These are phyloP conservation scores for Ceratocystis smalleyi DNA, from an alignment of 2,329 filamentous ascomycete genomes.

Conservation along the genomic window DNA sequence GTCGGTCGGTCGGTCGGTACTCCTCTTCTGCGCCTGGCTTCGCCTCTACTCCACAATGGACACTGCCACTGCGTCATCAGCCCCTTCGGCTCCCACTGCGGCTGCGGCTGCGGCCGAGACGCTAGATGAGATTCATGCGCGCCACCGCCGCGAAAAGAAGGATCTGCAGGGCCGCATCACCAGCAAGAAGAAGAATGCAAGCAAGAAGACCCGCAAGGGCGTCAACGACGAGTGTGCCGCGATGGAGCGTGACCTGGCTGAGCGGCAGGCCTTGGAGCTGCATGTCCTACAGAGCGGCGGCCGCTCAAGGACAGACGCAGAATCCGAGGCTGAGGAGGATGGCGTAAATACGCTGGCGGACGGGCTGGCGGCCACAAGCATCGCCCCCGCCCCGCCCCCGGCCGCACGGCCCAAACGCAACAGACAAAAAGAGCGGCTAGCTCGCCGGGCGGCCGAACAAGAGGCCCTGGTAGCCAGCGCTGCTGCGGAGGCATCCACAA, in stretches of 20 bases:
- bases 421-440: constrained; percentile 78
- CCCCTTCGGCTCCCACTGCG: constrained; percentile 11
- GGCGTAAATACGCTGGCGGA: constrained; percentile 11
- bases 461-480: constrained; percentile 40
- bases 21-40: background rate
- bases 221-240: constrained; percentile 62
- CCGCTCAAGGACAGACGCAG: background rate
- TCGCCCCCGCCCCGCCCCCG: constrained; percentile 8
- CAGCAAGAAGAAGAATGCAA: constrained; percentile 92
- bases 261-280: constrained; percentile 49
- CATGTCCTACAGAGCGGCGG: constrained; percentile 24
- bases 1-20: too few relatives aligned
- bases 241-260: constrained; percentile 50
- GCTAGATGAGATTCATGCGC: constrained; percentile 62
- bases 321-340: constrained; percentile 13
- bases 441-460: constrained; percentile 72
- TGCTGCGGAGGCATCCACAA: constrained; percentile 55
- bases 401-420: constrained; percentile 52
- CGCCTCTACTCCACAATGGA: background rate
- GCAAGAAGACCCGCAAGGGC: constrained; percentile 66
- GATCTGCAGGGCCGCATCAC: constrained; percentile 76
- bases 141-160: constrained; percentile 75
- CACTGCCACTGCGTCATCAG: too few relatives aligned
- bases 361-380: constrained; percentile 16
- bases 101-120: constrained; percentile 25